Percentiles rank a stretch among this genome's conserved stretches.
Conservation (phyloP, 306 rosid genomes). For the Pueraria montana region DNA sequence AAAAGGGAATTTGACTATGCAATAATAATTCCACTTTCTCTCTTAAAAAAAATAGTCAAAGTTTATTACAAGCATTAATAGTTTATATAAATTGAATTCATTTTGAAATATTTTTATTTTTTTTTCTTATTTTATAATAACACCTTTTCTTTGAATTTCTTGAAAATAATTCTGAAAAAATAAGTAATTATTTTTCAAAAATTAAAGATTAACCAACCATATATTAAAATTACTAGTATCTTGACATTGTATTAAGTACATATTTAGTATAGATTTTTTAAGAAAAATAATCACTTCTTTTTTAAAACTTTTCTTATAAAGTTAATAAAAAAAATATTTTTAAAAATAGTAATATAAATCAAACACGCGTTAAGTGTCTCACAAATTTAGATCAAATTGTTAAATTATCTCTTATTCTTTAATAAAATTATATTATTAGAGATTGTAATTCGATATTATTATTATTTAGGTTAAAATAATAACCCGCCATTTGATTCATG, state of each 20-base stretch:
- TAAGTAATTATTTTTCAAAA: neutral
- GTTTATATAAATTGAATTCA: neutral
- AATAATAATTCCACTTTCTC: too few relatives aligned
- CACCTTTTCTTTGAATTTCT: neutral
- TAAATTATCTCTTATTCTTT: too few relatives aligned
- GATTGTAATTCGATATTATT: too few relatives aligned
- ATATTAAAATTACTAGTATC: neutral
- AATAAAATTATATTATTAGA: neutral
- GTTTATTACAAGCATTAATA: neutral
- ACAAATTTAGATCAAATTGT: neutral
- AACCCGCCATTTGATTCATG: too few relatives aligned
- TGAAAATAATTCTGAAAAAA: neutral
- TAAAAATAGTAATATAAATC: neutral
- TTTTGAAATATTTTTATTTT: neutral
- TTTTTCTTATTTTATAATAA: neutral
- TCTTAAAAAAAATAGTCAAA: neutral
- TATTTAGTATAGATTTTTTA: too few relatives aligned
- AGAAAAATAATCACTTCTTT: too few relatives aligned
- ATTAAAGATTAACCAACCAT: neutral
- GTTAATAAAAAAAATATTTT: too few relatives aligned
- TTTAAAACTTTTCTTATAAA: too few relatives aligned
- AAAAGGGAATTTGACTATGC: too few relatives aligned
- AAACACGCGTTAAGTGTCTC: neutral
- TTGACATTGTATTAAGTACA: too few relatives aligned
- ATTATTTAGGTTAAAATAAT: too few relatives aligned